Base-by-base conservation (phyloP, 495 filamentous ascomycete species). In the Neurospora intermedia region DNA sequence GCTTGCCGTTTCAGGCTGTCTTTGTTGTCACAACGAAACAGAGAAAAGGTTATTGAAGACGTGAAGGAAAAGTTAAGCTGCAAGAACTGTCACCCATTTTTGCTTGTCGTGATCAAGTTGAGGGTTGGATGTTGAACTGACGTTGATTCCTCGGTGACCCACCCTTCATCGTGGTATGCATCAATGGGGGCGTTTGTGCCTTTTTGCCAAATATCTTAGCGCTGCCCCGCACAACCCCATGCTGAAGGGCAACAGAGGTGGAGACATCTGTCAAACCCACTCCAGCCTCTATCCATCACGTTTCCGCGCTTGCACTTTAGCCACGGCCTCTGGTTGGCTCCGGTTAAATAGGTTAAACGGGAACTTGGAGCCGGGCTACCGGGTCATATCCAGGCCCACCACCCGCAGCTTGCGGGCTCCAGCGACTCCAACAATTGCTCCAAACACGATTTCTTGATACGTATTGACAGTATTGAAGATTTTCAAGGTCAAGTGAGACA, bases 331-430 rank as follows among this genome's bases (percentile, higher is more conserved):
- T 77, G 78, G 74, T 77, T 77, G 76, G 76, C 69, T 59, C 62
- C 71, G 71, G 76, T n/a, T 73, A 74, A 78, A 74, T 70, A 76
- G 79, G 75, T 76, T 78, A 80, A 81, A 80, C 77, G 45, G 72
- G 70, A 42, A 46, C 71, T 66, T 77, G 69, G 72, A 72, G 77
- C 78, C 75, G 79, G 79, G 75, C 76, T 78, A 72, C 78, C 79
- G 77, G 78, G 79, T 78, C 77, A 76, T 78, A 70, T 77, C 75
- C 43, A 74, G 13, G 31, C 20, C 18, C 43, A 31, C 59, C 54
- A 35, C 54, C 42, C 38, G 27, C 45, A 27, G 23, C 62, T 69
- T 40, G 40, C n/a, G 69, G 70, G 72, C 43, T 74, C 71, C 73
- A 73, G 71, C 71, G 72, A 43, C 54, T 18, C 54, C 54, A 66